Conservation (phyloP, 306 rosid genomes). For the Leucaena leucocephala region DNA sequence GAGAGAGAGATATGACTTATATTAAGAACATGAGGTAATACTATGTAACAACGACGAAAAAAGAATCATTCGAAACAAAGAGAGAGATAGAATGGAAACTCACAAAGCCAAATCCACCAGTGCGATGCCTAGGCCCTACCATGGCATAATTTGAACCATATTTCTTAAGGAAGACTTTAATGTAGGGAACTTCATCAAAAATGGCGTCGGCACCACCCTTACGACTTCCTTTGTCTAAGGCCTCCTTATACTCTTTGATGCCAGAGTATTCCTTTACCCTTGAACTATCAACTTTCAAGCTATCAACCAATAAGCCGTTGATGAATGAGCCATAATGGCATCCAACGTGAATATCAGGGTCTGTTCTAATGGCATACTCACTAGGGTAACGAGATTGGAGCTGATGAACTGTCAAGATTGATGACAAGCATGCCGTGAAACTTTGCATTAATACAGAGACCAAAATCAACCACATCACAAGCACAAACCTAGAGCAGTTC, state of each 20-base stretch:
- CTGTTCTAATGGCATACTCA: background rate
- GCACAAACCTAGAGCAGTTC: conserved; percentile 24
- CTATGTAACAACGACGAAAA: no score
- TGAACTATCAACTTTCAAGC: background rate
- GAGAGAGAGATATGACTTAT: no score
- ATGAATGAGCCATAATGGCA: background rate
- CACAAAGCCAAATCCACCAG: conserved; percentile 43
- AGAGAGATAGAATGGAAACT: background rate
- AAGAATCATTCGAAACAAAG: no score
- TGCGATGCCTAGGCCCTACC: conserved; percentile 7
- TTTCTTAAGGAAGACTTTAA: background rate
- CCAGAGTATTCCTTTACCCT: background rate
- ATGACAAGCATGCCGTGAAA: conserved; percentile 25
- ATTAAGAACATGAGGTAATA: no score
- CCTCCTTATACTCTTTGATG: background rate
- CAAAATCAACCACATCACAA: conserved; percentile 18
- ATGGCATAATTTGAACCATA: background rate
- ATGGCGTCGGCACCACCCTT: background rate
- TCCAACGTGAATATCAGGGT: background rate
- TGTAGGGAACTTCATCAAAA: background rate
- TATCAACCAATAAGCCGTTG: background rate
- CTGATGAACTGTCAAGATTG: conserved; percentile 29
- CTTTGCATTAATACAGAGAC: conserved; percentile 16
- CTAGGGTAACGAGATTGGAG: background rate
- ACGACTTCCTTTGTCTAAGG: background rate